phyloP scores from a whole-genome alignment of 305 asterid species.

The Rubia tinctorum region DNA sequence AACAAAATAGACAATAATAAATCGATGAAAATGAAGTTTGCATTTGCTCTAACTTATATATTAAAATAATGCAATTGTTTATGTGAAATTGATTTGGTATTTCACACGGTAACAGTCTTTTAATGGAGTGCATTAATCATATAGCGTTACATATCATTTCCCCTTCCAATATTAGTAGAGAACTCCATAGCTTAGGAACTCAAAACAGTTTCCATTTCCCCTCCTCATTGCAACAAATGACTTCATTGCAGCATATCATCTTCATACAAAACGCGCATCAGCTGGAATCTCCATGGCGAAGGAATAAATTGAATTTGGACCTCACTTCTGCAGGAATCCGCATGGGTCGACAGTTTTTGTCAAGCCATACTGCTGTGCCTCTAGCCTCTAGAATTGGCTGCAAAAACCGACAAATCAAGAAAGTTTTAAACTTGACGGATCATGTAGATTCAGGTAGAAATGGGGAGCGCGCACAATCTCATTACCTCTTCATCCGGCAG shows the following conservation, averaged over 20 bases:
- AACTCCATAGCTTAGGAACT: not conserved
- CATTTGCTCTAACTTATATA: no score
- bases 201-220: not conserved
- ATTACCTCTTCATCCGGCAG: slow-evolving; percentile 40
- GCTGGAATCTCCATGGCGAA: slow-evolving; percentile 43
- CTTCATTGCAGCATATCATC: not conserved
- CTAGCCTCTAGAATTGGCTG: slow-evolving; percentile 85
- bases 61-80: no score
- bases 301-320: slow-evolving; percentile 63
- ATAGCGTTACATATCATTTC: not conserved
- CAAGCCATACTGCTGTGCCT: slow-evolving; percentile 86
- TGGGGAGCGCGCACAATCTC: not conserved
- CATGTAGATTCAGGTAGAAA: not conserved
- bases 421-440: not conserved
- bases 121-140: no score
- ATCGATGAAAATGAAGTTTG: no score
- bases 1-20: no score
- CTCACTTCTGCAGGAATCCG: slow-evolving; percentile 70
- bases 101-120: no score
- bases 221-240: not conserved
- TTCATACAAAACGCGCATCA: slow-evolving; percentile 10
- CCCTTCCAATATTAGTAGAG: not conserved
- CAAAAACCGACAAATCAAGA: slow-evolving; percentile 8
- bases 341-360: slow-evolving; percentile 78
- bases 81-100: no score